phyloP scores from a whole-genome alignment of 208 protist genomes.

The Acanthamoeba royreba region DNA sequence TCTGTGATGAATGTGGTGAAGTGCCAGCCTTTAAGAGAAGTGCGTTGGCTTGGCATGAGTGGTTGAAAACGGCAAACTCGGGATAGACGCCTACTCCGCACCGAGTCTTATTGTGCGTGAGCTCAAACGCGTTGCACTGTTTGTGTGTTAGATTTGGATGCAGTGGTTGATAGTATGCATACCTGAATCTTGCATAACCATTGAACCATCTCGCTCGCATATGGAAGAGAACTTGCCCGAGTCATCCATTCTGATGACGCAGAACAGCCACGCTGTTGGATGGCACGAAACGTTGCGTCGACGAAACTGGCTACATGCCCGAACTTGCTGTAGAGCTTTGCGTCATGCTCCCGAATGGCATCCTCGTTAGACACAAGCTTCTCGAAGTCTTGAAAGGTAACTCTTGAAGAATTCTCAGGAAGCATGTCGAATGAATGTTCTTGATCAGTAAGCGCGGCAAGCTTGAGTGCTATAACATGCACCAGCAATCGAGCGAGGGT shows the following conservation, averaged over 20 bases:
- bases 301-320: not conserved
- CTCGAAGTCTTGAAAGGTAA: not conserved
- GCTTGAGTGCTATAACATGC: not conserved
- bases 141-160: too few species aligned
- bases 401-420: not conserved
- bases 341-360: not conserved
- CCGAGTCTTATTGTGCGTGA: not conserved
- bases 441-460: not conserved
- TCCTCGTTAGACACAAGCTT: not conserved
- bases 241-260: not conserved
- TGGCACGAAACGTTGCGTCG: not conserved
- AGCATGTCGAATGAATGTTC: not conserved
- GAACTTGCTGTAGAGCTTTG: not conserved
- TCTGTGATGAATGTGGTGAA: not conserved
- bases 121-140: not conserved
- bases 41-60: not conserved
- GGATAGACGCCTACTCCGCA: not conserved
- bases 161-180: not conserved
- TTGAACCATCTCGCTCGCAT: not conserved
- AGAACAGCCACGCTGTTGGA: not conserved
- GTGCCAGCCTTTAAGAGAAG: not conserved
- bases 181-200: not conserved
- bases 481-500: not conserved
- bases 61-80: not conserved
- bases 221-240: not conserved